Conservation (phyloP, 148 eudicot species). For the Rhododendron simsii region DNA sequence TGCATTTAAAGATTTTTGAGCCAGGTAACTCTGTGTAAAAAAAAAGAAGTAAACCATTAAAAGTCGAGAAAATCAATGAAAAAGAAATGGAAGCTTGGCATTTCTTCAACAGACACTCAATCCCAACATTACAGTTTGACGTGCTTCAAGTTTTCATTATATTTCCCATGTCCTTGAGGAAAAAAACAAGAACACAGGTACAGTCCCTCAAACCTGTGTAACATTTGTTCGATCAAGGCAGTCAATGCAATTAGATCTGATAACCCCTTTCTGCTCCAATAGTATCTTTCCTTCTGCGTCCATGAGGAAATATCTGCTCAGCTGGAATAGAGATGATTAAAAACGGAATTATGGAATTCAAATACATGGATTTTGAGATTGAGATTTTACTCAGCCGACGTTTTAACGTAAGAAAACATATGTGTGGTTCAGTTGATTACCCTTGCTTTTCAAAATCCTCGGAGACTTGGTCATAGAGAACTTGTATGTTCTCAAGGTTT, state of each 20-base stretch:
- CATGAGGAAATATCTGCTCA: slow-evolving; percentile 83
- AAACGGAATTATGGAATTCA: slow-evolving; percentile 28
- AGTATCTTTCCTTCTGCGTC: slow-evolving; percentile 44
- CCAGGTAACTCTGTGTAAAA: slow-evolving; percentile 73
- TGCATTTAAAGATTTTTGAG: slow-evolving; percentile 52
- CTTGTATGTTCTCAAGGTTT: slow-evolving; percentile 60
- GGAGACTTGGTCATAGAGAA: slow-evolving; percentile 65
- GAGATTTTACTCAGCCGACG: slow-evolving; percentile 12
- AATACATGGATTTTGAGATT: slow-evolving; percentile 1
- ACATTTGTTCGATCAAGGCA: slow-evolving; percentile 99
- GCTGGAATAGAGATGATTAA: slow-evolving; percentile 47
- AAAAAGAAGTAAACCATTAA: slow-evolving; percentile 8
- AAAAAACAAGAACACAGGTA: not conserved
- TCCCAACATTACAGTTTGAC: not conserved
- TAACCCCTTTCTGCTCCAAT: slow-evolving; percentile 70
- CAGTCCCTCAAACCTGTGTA: slow-evolving; percentile 66
- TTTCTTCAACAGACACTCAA: not conserved
- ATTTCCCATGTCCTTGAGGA: not conserved
- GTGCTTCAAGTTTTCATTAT: not conserved
- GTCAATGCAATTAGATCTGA: slow-evolving; percentile 94
- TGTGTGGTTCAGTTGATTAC: slow-evolving; percentile 34
- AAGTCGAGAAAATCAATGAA: not conserved
- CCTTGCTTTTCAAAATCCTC: slow-evolving; percentile 82
- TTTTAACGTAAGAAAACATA: not conserved
- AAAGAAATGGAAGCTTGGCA: not conserved